Evolutionary conservation across 2,329 filamentous ascomycete genomes (phyloP), one percentile per base, ranked within the genome.

Genomic region (Botryotinia globosa): DNA sequence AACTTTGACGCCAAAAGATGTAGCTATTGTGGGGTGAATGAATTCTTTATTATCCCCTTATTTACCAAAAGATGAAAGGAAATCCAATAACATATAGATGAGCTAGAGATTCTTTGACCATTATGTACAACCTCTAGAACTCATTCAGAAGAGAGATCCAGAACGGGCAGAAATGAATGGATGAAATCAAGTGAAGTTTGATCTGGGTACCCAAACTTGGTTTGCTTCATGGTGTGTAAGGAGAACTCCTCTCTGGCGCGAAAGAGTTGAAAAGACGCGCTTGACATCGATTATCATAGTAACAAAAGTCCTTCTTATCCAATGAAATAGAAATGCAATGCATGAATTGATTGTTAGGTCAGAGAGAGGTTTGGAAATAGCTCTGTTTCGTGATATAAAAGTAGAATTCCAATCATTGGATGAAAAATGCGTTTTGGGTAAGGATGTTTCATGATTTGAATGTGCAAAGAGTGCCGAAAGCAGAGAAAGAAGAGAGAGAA

Each of bases 151-250:
- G 42, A 62, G 32, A n/a, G 16, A 14, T 56, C 10, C 14, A 18
- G 69, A 73, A 76, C 74, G 72, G 71, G 8, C 69, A 67, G 64
- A 75, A 74, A 76, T 71, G 65, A 78, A 72, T 78, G 76, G 77
- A 76, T 73, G 71, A 74, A 56, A 73, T 69, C 72, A 58, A 22
- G 39, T 20, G 34, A 29, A 32, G 69, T 71, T 22, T 48, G 61
- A 65, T 48, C 48, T n/a, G n/a, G n/a, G n/a, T n/a, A 70, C 59
- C 73, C 67, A 39, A 64, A 71, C 72, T 61, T 37, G 45, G 1
- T 14, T 48, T 51, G 67, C 66, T 70, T 72, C 59, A 71, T 48
- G 69, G 54, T 61, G 68, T 64, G 62, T 42, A 71, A 64, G 69
- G 56, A 66, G 54, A 48, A 70, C 44, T 54, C 32, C 44, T 59